A percentile compares a stretch with the other conserved stretches of the same genome.
Evolutionary conservation across 148 eudicot genomes (phyloP).

Genomic region (Silene latifolia): DNA sequence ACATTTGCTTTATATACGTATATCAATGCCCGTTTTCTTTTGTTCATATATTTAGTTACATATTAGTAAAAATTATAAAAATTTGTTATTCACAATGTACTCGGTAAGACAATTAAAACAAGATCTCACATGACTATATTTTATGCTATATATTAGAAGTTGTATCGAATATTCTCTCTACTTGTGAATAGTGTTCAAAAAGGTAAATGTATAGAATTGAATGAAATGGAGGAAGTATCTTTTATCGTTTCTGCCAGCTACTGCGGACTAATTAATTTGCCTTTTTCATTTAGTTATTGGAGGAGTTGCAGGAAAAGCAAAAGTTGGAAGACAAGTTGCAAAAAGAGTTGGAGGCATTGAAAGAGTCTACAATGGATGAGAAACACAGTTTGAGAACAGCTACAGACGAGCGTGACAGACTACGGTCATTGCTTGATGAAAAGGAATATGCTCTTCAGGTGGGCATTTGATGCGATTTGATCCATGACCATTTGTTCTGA

Average conservation of each 20-base stretch:
- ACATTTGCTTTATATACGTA: too few species aligned
- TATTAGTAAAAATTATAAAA: too few species aligned
- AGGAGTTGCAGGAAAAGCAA: constrained; percentile 69
- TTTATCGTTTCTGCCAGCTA: background rate
- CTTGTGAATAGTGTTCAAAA: too few species aligned
- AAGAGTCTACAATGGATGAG: constrained; percentile 46
- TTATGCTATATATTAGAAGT: too few species aligned
- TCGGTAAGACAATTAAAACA: too few species aligned
- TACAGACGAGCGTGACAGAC: constrained; percentile 43
- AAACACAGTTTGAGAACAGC: constrained; percentile 51
- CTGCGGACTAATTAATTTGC: constrained; percentile 13
- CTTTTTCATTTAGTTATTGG: constrained; percentile 50
- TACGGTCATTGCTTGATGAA: constrained; percentile 55
- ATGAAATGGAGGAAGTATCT: too few species aligned
- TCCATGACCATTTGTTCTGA: background rate
- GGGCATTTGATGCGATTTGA: background rate
- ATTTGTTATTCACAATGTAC: too few species aligned
- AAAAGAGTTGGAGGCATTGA: constrained; percentile 63
- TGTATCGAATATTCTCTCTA: too few species aligned
- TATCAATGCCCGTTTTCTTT: too few species aligned
- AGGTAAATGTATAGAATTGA: too few species aligned
- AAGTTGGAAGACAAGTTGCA: constrained; percentile 47
- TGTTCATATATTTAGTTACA: too few species aligned
- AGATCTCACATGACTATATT: too few species aligned
- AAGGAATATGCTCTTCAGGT: constrained; percentile 84